Conservation (phyloP, 495 filamentous ascomycete genomes). For the Astrocystis sublimbata region DNA sequence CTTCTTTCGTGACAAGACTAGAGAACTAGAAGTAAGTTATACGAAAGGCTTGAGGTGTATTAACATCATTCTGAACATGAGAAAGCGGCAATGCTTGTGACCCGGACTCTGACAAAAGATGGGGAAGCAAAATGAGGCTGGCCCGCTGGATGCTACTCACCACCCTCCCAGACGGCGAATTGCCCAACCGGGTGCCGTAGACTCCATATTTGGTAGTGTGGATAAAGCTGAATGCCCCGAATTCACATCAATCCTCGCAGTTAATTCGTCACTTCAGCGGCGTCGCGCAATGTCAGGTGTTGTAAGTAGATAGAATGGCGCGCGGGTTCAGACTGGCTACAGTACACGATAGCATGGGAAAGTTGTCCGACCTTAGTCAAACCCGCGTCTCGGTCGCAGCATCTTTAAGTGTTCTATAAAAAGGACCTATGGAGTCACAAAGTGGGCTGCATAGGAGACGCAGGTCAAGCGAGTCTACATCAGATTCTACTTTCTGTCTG, state of each 20-base stretch:
- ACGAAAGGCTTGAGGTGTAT: no score
- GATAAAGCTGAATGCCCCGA: neutral
- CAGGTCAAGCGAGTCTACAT: no score
- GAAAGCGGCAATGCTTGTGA: no score
- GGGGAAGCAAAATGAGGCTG: no score
- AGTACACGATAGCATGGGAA: neutral
- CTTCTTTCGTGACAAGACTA: slow-evolving; percentile 10
- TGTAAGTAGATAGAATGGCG: neutral
- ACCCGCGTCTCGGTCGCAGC: neutral
- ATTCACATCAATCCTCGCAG: neutral
- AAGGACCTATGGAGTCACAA: no score
- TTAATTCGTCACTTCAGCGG: neutral
- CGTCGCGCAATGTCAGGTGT: neutral
- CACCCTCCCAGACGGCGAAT: slow-evolving; percentile 22
- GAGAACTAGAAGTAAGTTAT: no score
- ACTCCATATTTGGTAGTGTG: neutral
- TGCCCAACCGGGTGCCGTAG: slow-evolving; percentile 22
- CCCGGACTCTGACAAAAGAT: no score
- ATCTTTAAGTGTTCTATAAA: neutral
- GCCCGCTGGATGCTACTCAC: no score
- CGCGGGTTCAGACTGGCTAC: neutral
- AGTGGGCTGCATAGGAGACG: no score
- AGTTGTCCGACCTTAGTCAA: neutral
- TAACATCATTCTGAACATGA: no score
- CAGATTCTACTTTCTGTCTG: no score